Evolutionary conservation across 805 yeast genomes (phyloP).

Genomic region (Martiniozyma abietophila): DNA sequence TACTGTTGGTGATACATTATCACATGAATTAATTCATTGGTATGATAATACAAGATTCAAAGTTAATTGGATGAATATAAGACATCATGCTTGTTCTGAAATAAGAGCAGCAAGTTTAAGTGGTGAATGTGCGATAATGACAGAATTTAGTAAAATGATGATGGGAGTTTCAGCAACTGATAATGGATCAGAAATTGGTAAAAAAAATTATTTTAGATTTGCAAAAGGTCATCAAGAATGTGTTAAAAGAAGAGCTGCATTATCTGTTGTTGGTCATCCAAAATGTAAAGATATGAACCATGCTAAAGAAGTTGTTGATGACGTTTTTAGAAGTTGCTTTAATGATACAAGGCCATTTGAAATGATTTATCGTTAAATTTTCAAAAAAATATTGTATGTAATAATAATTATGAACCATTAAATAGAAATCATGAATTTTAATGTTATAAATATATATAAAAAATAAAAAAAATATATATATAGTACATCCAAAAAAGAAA

Average conservation of each 20-base stretch:
- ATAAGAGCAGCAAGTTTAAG: conserved; percentile 86
- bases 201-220: conserved; percentile 5
- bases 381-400: background rate
- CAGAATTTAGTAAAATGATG: conserved; percentile 48
- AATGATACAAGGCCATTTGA: conserved; percentile 95
- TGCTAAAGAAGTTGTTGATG: conserved; percentile 72
- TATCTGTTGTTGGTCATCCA: conserved; percentile 84
- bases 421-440: too few relatives aligned
- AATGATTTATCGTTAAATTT: conserved; percentile 59
- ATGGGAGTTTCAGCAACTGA: conserved; percentile 17
- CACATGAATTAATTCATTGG: conserved; percentile 91
- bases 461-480: too few relatives aligned
- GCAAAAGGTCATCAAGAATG: conserved; percentile 82
- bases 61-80: conserved; percentile 74
- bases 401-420: background rate
- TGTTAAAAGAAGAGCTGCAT: conserved; percentile 77
- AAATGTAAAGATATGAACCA: conserved; percentile 60
- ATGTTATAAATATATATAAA: too few relatives aligned
- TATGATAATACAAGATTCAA: conserved; percentile 85
- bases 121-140: conserved; percentile 90
- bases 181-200: conserved; percentile 5
- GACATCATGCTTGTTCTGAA: conserved; percentile 96
- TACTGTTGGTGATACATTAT: conserved; percentile 82
- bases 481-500: too few relatives aligned
- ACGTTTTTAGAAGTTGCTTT: conserved; percentile 89